Conservation (phyloP, 2,329 filamentous ascomycete species). For the Aschersonia sp. region DNA sequence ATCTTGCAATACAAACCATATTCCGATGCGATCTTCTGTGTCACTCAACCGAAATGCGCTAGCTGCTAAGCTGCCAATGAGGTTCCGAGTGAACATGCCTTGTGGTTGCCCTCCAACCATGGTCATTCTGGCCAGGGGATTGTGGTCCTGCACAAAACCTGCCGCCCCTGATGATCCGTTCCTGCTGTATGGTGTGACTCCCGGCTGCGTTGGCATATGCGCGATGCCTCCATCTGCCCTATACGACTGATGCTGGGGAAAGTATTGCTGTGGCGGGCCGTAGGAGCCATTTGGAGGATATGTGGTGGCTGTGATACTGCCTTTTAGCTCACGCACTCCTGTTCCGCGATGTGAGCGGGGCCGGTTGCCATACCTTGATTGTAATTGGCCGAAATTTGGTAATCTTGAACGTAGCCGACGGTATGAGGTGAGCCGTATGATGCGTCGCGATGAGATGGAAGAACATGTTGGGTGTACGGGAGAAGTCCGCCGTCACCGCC, state of each 20-base stretch:
- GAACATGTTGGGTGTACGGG: conserved; percentile 19
- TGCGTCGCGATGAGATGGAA: conserved; percentile 23
- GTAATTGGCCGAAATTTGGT: conserved; percentile 16
- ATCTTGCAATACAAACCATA: conserved; percentile 96
- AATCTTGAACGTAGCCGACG: conserved; percentile 18
- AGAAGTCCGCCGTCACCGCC: conserved; percentile 14
- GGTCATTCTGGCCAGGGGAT: conserved; percentile 17
- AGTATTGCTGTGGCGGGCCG: conserved; percentile 22
- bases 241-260: conserved; percentile 17
- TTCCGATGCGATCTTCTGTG: conserved; percentile 64
- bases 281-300: conserved; percentile 19
- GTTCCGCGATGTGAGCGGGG: background rate
- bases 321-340: background rate
- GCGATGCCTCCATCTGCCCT: conserved; percentile 12
- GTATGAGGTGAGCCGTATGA: conserved; percentile 14
- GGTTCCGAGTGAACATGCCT: conserved; percentile 86
- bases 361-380: conserved; percentile 14
- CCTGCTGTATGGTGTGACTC: conserved; percentile 12
- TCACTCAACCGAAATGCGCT: conserved; percentile 79
- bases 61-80: conserved; percentile 83
- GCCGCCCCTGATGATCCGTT: conserved; percentile 10
- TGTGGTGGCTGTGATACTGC: conserved; percentile 6
- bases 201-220: conserved; percentile 13
- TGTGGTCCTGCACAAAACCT: conserved; percentile 16
- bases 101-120: conserved; percentile 38